These are phyloP conservation scores for Rosa chinensis DNA, from an alignment of 306 rosid genomes.

Conservation along the genomic window DNA sequence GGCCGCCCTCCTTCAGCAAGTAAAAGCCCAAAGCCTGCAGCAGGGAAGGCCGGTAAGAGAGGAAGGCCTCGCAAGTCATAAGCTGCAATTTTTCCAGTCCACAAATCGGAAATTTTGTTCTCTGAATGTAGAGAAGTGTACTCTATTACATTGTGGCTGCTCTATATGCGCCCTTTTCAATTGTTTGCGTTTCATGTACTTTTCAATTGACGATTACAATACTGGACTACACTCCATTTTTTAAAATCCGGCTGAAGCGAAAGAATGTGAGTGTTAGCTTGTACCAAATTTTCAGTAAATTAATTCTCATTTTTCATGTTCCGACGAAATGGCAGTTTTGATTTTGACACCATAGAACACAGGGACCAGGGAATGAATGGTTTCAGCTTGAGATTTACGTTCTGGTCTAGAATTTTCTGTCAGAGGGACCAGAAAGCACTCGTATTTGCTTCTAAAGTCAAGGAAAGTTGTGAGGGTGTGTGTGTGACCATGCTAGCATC, in stretches of 20 bases:
- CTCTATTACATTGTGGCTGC: constrained; percentile 38
- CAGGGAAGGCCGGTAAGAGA: constrained; percentile 62
- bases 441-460: constrained; percentile 25
- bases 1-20: constrained; percentile 53
- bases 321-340: neutral
- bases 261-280: constrained; percentile 9
- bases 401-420: neutral
- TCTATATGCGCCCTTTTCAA: constrained; percentile 22
- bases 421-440: constrained; percentile 27
- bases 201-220: constrained; percentile 2
- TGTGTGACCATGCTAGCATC: neutral
- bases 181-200: constrained; percentile 8
- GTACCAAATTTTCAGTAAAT: neutral
- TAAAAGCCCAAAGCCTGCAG: constrained; percentile 48
- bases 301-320: neutral
- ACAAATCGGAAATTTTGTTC: constrained; percentile 52
- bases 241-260: constrained; percentile 2
- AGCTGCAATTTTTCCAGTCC: constrained; percentile 18
- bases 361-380: neutral
- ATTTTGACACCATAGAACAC: neutral
- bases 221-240: neutral
- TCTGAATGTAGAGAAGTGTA: constrained; percentile 45
- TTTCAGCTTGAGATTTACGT: neutral
- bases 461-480: constrained; percentile 22
- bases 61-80: constrained; percentile 81